A percentile compares a stretch with the other conserved stretches of the same genome.
Evolutionary conservation across 331 rosid genomes (phyloP).

Genomic region (Acacia pycnantha): DNA sequence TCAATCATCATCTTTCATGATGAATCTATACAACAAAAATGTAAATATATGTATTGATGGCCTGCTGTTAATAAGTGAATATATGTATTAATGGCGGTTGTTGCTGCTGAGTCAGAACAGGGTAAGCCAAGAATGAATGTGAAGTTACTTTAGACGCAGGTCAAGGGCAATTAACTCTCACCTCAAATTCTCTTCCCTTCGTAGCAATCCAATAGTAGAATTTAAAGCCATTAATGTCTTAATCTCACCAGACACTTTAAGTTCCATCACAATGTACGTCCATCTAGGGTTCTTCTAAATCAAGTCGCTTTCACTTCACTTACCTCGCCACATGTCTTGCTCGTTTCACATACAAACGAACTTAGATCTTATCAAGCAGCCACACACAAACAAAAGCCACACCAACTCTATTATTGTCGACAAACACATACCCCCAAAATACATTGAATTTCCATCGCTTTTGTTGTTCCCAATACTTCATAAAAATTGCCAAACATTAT

Average conservation of each 20-base stretch:
- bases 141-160: constrained; percentile 15
- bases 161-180: neutral
- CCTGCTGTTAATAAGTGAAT: neutral
- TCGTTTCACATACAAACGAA: neutral
- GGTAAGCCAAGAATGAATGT: neutral
- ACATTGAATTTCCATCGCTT: neutral
- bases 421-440: neutral
- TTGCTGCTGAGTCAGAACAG: neutral
- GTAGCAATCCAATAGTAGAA: neutral
- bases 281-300: neutral
- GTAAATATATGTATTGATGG: neutral
- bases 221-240: neutral
- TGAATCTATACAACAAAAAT: neutral
- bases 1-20: neutral
- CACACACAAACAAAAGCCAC: neutral
- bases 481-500: neutral
- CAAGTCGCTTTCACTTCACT: neutral
- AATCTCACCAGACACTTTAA: neutral
- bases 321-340: neutral
- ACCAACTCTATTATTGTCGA: neutral
- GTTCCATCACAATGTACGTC: neutral
- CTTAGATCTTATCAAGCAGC: neutral
- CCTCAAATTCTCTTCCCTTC: neutral
- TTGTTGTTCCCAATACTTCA: neutral
- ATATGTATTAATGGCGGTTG: neutral